Evolutionary conservation across 345 rosid genomes (phyloP).

Genomic region (Bruguiera parviflora): DNA sequence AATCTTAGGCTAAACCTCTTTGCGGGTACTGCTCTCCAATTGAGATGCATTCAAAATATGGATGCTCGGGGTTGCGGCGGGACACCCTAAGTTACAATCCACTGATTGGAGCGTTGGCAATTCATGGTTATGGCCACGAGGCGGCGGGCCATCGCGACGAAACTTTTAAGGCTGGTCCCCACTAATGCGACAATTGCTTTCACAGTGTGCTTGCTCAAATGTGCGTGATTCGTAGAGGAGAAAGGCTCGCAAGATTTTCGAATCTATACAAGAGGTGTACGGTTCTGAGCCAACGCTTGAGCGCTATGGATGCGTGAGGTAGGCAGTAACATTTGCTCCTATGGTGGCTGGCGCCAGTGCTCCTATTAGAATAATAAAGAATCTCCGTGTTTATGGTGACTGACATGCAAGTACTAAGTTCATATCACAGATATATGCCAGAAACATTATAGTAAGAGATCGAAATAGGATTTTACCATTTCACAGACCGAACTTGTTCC

Average conservation of each 20-base stretch:
- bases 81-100: too few relatives aligned
- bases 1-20: conserved; percentile 43
- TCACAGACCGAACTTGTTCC: conserved; percentile 37
- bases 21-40: conserved; percentile 49
- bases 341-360: conserved; percentile 7
- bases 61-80: conserved; percentile 18
- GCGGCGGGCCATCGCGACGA: conserved; percentile 34
- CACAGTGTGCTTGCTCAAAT: conserved; percentile 55
- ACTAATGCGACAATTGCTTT: conserved; percentile 16
- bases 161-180: conserved; percentile 22
- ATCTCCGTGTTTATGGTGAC: conserved; percentile 36
- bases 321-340: conserved; percentile 43
- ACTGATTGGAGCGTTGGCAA: conserved; percentile 18
- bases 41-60: conserved; percentile 42
- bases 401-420: conserved; percentile 41
- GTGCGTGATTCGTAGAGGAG: conserved; percentile 43
- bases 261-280: conserved; percentile 40
- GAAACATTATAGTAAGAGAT: conserved; percentile 37
- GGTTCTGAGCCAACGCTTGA: conserved; percentile 50
- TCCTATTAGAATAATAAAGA: conserved; percentile 40
- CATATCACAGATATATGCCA: conserved; percentile 24
- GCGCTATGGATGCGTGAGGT: conserved; percentile 58
- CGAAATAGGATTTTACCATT: conserved; percentile 36
- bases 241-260: conserved; percentile 41
- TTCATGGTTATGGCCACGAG: conserved; percentile 46